These are phyloP conservation scores for Termitomyces sp. DNA, from an alignment of 768 basidiomycete genomes.

Conservation along the genomic window DNA sequence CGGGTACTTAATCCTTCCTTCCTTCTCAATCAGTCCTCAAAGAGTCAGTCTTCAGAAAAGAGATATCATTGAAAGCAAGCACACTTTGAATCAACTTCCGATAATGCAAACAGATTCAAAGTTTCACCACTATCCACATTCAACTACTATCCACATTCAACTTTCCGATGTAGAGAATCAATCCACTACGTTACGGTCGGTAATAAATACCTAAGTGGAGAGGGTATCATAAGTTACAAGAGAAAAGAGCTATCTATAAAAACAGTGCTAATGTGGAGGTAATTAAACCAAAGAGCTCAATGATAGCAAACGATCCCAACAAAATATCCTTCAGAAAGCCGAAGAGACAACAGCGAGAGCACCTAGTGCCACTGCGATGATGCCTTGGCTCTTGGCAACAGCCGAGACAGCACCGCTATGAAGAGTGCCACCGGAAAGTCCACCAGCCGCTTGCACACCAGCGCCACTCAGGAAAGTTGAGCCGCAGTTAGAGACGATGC, in stretches of 20 bases:
- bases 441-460: constrained; percentile 63
- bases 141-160: constrained; percentile 7
- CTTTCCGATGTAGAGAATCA: constrained; percentile 8
- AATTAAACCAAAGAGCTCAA: constrained; percentile 9
- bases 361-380: constrained; percentile 15
- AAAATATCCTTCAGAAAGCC: constrained; percentile 13
- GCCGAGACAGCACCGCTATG: constrained; percentile 20
- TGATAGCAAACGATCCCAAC: constrained; percentile 5
- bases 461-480: constrained; percentile 62
- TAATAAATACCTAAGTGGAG: constrained; percentile 16
- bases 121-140: no score
- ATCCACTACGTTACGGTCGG: constrained; percentile 10
- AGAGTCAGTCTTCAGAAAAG: no score
- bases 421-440: constrained; percentile 36
- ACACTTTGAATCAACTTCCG: background rate
- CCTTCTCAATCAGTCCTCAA: no score
- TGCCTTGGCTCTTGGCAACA: constrained; percentile 20
- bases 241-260: constrained; percentile 11
- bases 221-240: constrained; percentile 21
- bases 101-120: background rate
- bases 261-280: constrained; percentile 8
- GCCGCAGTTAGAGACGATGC: constrained; percentile 64
- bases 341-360: constrained; percentile 14
- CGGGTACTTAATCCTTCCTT: no score
- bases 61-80: no score